Percentiles rank a stretch among this genome's conserved stretches.
Conservation (phyloP, 495 filamentous ascomycete species). For the Annulohypoxylon maeteangense region DNA sequence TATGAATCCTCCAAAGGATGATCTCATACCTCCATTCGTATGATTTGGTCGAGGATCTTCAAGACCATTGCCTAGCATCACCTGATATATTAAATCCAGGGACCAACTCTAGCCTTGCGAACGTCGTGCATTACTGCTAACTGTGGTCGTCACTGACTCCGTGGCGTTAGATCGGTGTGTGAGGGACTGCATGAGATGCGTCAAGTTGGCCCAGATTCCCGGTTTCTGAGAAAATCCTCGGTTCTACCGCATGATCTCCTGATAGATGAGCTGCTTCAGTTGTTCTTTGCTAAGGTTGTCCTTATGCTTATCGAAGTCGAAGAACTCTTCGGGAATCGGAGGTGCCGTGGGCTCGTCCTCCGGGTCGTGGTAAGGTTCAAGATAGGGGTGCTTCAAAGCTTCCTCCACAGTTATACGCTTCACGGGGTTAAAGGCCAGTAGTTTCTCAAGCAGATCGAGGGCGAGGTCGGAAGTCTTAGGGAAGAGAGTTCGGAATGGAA, state of each 20-base stretch:
- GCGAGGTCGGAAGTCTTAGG: slow-evolving; percentile 95
- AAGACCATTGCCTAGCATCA: slow-evolving; percentile 7
- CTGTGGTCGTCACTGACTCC: too few relatives aligned
- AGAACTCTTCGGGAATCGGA: slow-evolving; percentile 98
- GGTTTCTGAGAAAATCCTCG: slow-evolving; percentile 2
- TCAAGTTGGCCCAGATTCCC: background rate
- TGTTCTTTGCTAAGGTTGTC: slow-evolving; percentile 98
- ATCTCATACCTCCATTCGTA: background rate
- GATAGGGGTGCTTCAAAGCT: slow-evolving; percentile 95
- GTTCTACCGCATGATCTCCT: slow-evolving; percentile 96
- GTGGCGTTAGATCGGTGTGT: background rate
- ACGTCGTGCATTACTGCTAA: background rate
- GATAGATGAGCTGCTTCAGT: slow-evolving; percentile 94
- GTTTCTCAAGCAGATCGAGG: slow-evolving; percentile 91
- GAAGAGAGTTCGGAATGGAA: slow-evolving; percentile 96
- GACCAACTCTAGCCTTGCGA: background rate
- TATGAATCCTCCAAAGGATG: background rate
- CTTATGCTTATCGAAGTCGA: slow-evolving; percentile 99
- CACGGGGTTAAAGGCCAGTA: slow-evolving; percentile 97
- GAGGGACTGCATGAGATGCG: slow-evolving; percentile 9
- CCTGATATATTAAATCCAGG: slow-evolving; percentile 11
- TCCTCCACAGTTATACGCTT: slow-evolving; percentile 99
- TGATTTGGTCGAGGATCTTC: background rate
- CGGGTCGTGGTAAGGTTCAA: slow-evolving; percentile 98
- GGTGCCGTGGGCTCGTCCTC: slow-evolving; percentile 98